Base-by-base conservation (phyloP, 768 basidiomycete genomes). In the Porpolomopsis calyptriformis region DNA sequence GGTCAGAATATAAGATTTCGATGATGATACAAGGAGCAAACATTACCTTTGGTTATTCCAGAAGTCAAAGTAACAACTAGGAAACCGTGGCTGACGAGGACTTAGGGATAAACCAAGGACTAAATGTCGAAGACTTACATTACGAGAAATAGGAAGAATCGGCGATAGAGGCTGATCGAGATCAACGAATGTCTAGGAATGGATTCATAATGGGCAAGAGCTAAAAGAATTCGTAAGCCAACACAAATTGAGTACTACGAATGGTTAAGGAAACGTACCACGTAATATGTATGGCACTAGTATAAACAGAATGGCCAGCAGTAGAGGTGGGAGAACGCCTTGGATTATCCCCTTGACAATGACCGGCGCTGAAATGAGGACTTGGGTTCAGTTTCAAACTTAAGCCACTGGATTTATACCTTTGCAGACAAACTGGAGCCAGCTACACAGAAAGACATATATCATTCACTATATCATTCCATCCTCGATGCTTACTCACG, bases 141-240 rank as follows among this genome's bases (percentile, higher is more conserved):
- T 41, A 81, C 63, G 23, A 82, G 67, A 62, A 84, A 82, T 48
- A 80, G 54, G 59, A 77, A 82, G 58, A 76, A 85, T n/a, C 84
- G 70, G 9, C 72, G 72, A 66, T 84, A 84, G 23, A 87, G 71
- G 57, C 77, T 78, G 48, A 82, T 65, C 36, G 81, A 80, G 16
- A 87, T 73, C n/a, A 76, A 64, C 0, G 80, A 81, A 49, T 74
- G 75, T 29, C 76, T 70, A 0, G 83, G 82, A 39, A 82, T 80
- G 38, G 81, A 80, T 58, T 85, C 77, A 53, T 80, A 80, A 65
- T 74, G 74, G n/a, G 81, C 79, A 9, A 84, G 61, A 11, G 61
- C 80, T 64, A 43, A 22, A 14, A 14, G 29, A 31, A n/a, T n/a
- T n/a, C n/a, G n/a, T n/a, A n/a, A n/a, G n/a, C n/a, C n/a, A n/a